These are phyloP conservation scores for Aphanocladium album DNA, from an alignment of 2,329 filamentous ascomycete genomes.

Conservation along the genomic window DNA sequence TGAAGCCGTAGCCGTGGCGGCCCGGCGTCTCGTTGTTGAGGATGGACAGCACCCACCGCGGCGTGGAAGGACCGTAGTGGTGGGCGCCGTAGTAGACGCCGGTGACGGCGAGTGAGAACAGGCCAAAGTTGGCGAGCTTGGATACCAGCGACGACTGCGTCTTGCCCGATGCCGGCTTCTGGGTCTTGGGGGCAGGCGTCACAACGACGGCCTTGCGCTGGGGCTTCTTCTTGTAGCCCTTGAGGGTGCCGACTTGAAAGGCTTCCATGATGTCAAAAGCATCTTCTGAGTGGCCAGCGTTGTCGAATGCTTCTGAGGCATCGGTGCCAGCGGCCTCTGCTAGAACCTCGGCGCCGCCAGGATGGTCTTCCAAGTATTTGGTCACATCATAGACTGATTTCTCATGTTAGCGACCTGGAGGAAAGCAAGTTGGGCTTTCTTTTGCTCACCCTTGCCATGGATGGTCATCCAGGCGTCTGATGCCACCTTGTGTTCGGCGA, in stretches of 20 bases:
- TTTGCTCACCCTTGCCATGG: slow-evolving; percentile 43
- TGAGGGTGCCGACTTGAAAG: slow-evolving; percentile 34
- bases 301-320: slow-evolving; percentile 74
- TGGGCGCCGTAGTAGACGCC: slow-evolving; percentile 19
- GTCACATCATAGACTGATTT: slow-evolving; percentile 49
- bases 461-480: slow-evolving; percentile 51
- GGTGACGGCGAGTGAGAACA: slow-evolving; percentile 19
- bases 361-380: slow-evolving; percentile 54
- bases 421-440: fast-evolving
- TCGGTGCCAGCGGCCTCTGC: slow-evolving; percentile 74
- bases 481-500: slow-evolving; percentile 44
- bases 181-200: not conserved
- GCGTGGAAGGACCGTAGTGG: slow-evolving; percentile 8
- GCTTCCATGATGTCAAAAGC: slow-evolving; percentile 38
- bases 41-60: slow-evolving; percentile 3
- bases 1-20: slow-evolving; percentile 27
- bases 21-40: slow-evolving; percentile 11
- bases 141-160: not conserved
- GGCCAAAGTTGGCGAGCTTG: slow-evolving; percentile 17
- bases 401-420: not conserved
- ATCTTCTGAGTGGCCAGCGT: slow-evolving; percentile 73
- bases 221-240: slow-evolving; percentile 22
- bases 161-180: not conserved
- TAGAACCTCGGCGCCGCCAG: slow-evolving; percentile 72
- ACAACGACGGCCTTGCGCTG: not conserved